Percentiles rank a stretch among this genome's conserved stretches.
Conservation (phyloP, 2,329 filamentous ascomycete species). For the Colletotrichum gloeosporioides region DNA sequence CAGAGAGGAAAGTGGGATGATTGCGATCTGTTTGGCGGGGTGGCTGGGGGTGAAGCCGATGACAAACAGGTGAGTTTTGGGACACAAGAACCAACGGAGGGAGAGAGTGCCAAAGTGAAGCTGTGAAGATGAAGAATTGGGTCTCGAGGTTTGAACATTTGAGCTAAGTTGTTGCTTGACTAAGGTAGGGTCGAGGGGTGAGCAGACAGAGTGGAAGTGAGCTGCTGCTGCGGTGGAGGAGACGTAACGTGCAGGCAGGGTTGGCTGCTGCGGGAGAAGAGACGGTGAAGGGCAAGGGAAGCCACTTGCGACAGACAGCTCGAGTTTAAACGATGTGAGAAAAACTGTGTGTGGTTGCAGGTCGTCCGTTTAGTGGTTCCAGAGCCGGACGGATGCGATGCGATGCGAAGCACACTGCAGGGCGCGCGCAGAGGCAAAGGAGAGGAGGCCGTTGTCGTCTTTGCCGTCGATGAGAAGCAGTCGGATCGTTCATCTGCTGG, state of each 20-base stretch:
- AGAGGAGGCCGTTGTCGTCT: not conserved
- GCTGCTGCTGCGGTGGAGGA: not conserved
- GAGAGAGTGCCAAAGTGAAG: not conserved
- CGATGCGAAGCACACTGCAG: not conserved
- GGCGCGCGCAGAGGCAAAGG: not conserved
- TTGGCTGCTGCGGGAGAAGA: not conserved
- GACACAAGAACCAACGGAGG: not conserved
- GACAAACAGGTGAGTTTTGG: not conserved
- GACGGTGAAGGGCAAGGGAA: not conserved
- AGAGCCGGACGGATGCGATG: not conserved
- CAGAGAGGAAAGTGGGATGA: not conserved
- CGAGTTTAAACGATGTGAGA: not conserved
- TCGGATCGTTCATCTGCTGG: not conserved
- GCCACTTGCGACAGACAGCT: not conserved
- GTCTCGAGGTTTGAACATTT: not conserved
- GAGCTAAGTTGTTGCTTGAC: not conserved
- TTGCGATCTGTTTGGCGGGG: conserved; percentile 1
- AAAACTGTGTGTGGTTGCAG: not conserved
- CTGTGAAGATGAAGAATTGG: not conserved
- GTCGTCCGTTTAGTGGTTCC: not conserved
- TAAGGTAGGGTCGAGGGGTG: not conserved
- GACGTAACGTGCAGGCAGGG: not conserved
- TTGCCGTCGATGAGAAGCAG: not conserved
- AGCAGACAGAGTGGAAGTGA: not conserved
- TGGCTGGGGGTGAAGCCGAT: not conserved